Evolutionary conservation across 1,139 yeast species (phyloP).

Genomic region (Pichia sp.): DNA sequence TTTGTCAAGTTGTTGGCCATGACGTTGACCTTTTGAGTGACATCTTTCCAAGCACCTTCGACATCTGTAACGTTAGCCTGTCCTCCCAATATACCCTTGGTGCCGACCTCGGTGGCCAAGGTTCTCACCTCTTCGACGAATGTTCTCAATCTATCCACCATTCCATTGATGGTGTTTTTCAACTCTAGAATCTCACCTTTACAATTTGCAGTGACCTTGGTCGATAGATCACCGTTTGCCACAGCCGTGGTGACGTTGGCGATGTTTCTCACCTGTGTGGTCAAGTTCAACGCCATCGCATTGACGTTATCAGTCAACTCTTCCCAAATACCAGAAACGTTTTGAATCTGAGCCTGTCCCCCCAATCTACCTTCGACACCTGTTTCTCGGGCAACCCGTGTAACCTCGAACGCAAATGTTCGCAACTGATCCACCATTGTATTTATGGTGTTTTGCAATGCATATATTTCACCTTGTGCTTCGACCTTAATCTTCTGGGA

Average conservation of each 20-base stretch:
- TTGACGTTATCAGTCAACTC: conserved; percentile 85
- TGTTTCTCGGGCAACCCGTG: conserved; percentile 83
- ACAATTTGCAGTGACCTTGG: conserved; percentile 84
- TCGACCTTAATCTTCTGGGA: conserved; percentile 75
- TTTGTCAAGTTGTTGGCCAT: conserved; percentile 89
- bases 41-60: conserved; percentile 92
- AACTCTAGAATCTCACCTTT: conserved; percentile 82
- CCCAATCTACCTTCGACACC: conserved; percentile 87
- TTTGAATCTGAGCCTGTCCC: conserved; percentile 81
- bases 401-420: conserved; percentile 83
- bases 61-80: conserved; percentile 91
- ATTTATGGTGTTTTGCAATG: conserved; percentile 73
- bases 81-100: conserved; percentile 84
- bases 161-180: conserved; percentile 76
- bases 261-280: conserved; percentile 83
- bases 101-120: conserved; percentile 83
- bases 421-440: conserved; percentile 87
- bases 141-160: conserved; percentile 85
- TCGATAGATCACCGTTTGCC: conserved; percentile 83
- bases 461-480: conserved; percentile 80
- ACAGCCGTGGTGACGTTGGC: conserved; percentile 92
- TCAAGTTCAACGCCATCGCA: conserved; percentile 84
- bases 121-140: conserved; percentile 89
- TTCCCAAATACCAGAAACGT: conserved; percentile 86
- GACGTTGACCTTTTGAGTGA: conserved; percentile 81